These are phyloP conservation scores for Taphrina deformans DNA, from an alignment of 1,139 yeast species.

Conservation along the genomic window DNA sequence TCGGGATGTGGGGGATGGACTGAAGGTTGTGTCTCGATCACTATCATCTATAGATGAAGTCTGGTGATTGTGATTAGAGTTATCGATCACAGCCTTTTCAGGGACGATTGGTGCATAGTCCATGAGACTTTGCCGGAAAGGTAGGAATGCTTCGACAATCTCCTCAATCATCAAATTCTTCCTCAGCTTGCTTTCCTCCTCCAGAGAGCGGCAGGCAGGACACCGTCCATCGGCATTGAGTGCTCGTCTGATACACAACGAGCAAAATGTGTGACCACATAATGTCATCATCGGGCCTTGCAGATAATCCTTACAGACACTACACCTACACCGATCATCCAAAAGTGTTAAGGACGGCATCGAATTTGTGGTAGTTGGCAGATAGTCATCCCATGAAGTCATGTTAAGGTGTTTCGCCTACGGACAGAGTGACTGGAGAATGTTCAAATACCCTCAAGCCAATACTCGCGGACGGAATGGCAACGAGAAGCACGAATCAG, in stretches of 20 bases:
- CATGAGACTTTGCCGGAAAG: slow-evolving; percentile 17
- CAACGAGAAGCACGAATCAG: too few relatives aligned
- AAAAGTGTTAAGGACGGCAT: slow-evolving; percentile 59
- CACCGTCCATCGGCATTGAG: slow-evolving; percentile 62
- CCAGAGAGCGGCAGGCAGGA: slow-evolving; percentile 75
- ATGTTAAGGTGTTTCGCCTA: background rate
- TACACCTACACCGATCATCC: slow-evolving; percentile 76
- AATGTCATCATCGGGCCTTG: slow-evolving; percentile 80
- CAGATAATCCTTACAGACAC: slow-evolving; percentile 84
- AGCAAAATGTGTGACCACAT: slow-evolving; percentile 90
- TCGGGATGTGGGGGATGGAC: background rate
- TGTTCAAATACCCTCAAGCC: too few relatives aligned
- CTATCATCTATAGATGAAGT: background rate
- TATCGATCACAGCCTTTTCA: background rate
- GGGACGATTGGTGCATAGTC: slow-evolving; percentile 2
- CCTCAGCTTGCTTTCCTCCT: slow-evolving; percentile 68
- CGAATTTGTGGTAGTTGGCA: background rate
- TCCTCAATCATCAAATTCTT: slow-evolving; percentile 75
- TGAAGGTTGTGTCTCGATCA: background rate
- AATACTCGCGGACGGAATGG: too few relatives aligned
- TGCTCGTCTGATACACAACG: slow-evolving; percentile 78
- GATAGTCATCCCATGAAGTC: slow-evolving; percentile 3
- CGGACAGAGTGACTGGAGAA: background rate
- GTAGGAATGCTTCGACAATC: slow-evolving; percentile 57
- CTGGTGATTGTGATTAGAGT: background rate